Base-by-base conservation (phyloP, 192 early-diverging fungal species). In the Coemansia sp. region DNA sequence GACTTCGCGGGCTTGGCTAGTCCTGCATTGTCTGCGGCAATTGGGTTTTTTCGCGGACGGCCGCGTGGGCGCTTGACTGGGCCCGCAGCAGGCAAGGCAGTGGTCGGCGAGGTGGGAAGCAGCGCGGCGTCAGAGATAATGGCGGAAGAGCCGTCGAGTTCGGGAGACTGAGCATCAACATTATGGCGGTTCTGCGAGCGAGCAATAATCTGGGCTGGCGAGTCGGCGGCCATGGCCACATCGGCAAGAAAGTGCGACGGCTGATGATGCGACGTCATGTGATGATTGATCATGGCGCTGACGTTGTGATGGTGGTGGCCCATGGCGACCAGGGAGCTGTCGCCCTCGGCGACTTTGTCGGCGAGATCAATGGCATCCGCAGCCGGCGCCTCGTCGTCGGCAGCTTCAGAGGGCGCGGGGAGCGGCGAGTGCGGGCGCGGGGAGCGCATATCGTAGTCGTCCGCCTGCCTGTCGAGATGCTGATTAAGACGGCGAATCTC, bases 401-500 rank as follows among this genome's bases (percentile, higher is more conserved):
- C 38, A n/a, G 31, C 53, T 42, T 77, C 65, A 10, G 42, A 31
- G 14, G 58, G 23, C 42, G 42, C 42, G 10, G 62, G 58, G 35
- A 68, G 54, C 4, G 33, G n/a, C 23, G 53, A 55, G n/a, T 26
- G 51, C 13, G 42, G 11, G 8, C 54, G 34, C 21, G 29, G 26
- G 0, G 33, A 46, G 17, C 32, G 21, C 14, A 33, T 18, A 8
- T 21, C 65, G 11, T 19, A 8, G 3, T 15, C 37, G 9, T 22
- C 38, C n/a, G 30, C 37, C 2, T 63, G 63, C 45, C 48, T 53
- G 14, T 70, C 64, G 35, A 77, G 49, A 37, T 77, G 68, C 52
- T 63, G 60, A 53, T 60, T 64, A 17, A 77, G 65, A 2, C 75
- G 57, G 26, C 65, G 53, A 56, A 77, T 68, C 60, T 77, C 75